These are phyloP conservation scores for Abrus pulchellus DNA, from an alignment of 306 rosid species.

Conservation along the genomic window DNA sequence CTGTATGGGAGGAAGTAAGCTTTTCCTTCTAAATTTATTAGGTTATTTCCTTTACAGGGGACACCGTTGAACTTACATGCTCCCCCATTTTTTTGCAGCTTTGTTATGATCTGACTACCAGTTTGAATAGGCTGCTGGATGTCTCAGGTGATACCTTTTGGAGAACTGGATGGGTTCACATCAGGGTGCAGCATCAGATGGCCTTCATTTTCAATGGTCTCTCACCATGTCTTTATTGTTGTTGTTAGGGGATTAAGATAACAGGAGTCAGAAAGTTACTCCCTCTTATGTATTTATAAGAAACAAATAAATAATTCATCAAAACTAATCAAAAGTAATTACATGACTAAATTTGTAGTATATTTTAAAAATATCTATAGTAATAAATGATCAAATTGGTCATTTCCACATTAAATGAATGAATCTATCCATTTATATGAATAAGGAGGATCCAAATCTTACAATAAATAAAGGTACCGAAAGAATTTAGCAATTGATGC, in stretches of 20 bases:
- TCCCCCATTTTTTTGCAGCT: conserved; percentile 63
- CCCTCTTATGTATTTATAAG: no score
- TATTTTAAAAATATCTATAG: no score
- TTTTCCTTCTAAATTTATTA: conserved; percentile 35
- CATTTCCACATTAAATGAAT: no score
- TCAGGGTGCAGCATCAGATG: conserved; percentile 81
- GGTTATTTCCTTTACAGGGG: conserved; percentile 26
- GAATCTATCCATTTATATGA: no score
- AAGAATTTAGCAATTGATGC: no score
- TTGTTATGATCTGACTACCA: conserved; percentile 75
- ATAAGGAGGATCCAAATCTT: no score
- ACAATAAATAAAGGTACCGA: no score
- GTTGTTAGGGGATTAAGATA: conserved; percentile 34
- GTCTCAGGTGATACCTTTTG: conserved; percentile 75
- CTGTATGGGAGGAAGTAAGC: conserved; percentile 84
- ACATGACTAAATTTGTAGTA: no score
- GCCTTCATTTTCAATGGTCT: conserved; percentile 80
- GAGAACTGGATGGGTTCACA: conserved; percentile 88
- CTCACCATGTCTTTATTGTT: conserved; percentile 33
- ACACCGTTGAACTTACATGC: conserved; percentile 42
- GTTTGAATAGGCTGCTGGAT: conserved; percentile 79
- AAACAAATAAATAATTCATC: no score
- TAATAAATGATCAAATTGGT: no score
- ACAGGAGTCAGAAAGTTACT: background rate
- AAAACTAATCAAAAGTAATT: no score